Base-by-base conservation (phyloP, 2,329 filamentous ascomycete species). In the Cladophialophora immunda region DNA sequence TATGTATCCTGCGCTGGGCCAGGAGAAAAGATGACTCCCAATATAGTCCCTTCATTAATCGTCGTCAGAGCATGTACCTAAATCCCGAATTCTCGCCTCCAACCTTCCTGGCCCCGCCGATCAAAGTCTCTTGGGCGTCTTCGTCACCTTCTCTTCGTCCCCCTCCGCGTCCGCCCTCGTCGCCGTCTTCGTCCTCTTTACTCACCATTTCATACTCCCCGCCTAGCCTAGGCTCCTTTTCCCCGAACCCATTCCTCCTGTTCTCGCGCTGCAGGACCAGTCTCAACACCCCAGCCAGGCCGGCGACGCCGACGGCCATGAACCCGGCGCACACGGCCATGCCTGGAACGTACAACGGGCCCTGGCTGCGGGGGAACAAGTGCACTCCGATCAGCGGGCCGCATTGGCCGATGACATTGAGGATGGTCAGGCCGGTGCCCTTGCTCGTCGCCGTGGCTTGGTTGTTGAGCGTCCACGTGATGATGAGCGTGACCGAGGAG, bases 401-500 rank as follows among this genome's bases (percentile, higher is more conserved):
- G 70, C 89, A 90, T 79, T 96, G 92, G 1, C 92, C 94, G 15
- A 97, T 84, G 38, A 93, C 74, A 77, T 97, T 94, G 75, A 97
- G 78, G 34, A 97, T 83, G 0, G 91, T 92, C 74, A 97, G 92
- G 1, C 90, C 92, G 1, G 88, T 88, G 0, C 92, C 92, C 71
- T 91, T 90, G 6, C 88, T 86, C 59, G 86, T 87, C 68, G 89
- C 87, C 13, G 83, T 88, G 61, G 85, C 81, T 75, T 95, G 92
- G 77, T 97, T 97, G 76, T 97, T 96, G 75, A 97, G 87, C 38
- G 87, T 92, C 93, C 93, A 97, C 1, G 92, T 90, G 64, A 97
- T 91, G 71, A 94, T 90, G 34, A 97, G 84, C 0, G 92, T 93
- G 65, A 97, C 91, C 22, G 92, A 90, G 67, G 87, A 89, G 82